A percentile compares a stretch with the other conserved stretches of the same genome.
Conservation (phyloP, 495 filamentous ascomycete genomes). For the Lindgomyces ingoldianus region DNA sequence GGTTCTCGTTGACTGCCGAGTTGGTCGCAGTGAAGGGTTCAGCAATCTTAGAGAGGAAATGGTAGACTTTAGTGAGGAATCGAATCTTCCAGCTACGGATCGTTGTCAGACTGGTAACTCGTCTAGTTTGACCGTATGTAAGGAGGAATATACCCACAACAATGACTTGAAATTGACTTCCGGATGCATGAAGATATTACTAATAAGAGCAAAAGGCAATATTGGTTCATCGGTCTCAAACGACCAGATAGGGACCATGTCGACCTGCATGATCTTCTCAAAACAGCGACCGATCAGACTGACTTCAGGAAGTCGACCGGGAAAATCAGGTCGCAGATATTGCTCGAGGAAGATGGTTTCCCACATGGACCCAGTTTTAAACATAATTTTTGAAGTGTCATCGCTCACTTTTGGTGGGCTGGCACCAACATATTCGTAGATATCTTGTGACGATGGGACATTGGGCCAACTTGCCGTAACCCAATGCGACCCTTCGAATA, state of each 20-base stretch:
- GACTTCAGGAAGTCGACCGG: slow-evolving; percentile 3
- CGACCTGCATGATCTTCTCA: slow-evolving; percentile 9
- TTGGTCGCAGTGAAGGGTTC: too few relatives aligned
- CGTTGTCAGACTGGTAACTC: neutral
- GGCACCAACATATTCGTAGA: neutral
- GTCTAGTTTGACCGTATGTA: too few relatives aligned
- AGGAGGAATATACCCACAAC: neutral
- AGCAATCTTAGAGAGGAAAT: neutral
- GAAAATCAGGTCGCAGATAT: neutral
- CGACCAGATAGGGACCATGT: neutral
- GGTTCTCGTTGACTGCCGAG: too few relatives aligned
- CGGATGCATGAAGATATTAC: neutral
- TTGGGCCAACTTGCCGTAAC: neutral
- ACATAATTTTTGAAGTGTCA: too few relatives aligned
- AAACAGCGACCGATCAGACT: slow-evolving; percentile 4
- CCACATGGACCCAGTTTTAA: slow-evolving; percentile 14
- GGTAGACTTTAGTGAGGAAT: slow-evolving; percentile 9
- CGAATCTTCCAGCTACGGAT: slow-evolving; percentile 14
- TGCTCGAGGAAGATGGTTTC: slow-evolving; percentile 5
- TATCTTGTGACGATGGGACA: neutral
- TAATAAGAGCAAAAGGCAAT: neutral
- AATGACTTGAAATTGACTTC: slow-evolving; percentile 14
- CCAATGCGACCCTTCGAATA: neutral
- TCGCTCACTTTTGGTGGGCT: neutral
- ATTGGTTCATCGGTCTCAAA: neutral